Evolutionary conservation across 257 asterid genomes (phyloP), one percentile per base, ranked within the genome.

Genomic region (Plantago ovata): DNA sequence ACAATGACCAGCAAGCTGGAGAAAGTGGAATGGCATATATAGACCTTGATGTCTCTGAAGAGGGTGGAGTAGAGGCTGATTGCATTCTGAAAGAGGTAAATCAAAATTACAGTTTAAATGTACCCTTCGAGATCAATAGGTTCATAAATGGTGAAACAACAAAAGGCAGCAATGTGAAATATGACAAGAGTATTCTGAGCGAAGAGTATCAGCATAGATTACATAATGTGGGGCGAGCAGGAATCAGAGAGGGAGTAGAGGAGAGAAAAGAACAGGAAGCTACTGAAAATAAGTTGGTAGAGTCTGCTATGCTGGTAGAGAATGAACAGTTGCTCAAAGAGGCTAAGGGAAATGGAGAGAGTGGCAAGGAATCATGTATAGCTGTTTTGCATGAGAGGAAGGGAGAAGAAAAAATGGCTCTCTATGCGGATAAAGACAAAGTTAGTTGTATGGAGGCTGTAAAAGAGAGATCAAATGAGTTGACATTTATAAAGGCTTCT

Each of bases 131-230:
- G 20, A 57, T 51, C 48, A 62, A 70, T 64, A 64, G 41, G 23
- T 45, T 13, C 15, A 22, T 22, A 56, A 69, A 69, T 73, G 57
- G 73, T 65, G 72, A 58, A 69, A 58, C 62, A 32, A 60, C 32
- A 33, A 50, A 74, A 55, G 67, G 62, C 61, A 56, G 51, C 69
- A 64, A 69, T 67, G 66, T 43, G 61, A 76, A 60, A 65, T 57
- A 38, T 22, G 54, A 55, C 28, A 68, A 41, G 48, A 60, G 58
- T 62, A 63, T 69, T 56, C 56, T 39, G 64, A 44, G 52, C 53
- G 77, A 72, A 52, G 77, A 73, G 46, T 64, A 53, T 65, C 81
- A 71, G 57, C 64, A 70, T 54, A 70, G 67, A 38, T 70, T 38
- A 48, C 50, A 66, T 33, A 70, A 62, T 63, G 62, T 60, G 63